Evolutionary conservation across 2,329 filamentous ascomycete genomes (phyloP), one percentile per base, ranked within the genome.

Genomic region (Leptoxyphium fumago): DNA sequence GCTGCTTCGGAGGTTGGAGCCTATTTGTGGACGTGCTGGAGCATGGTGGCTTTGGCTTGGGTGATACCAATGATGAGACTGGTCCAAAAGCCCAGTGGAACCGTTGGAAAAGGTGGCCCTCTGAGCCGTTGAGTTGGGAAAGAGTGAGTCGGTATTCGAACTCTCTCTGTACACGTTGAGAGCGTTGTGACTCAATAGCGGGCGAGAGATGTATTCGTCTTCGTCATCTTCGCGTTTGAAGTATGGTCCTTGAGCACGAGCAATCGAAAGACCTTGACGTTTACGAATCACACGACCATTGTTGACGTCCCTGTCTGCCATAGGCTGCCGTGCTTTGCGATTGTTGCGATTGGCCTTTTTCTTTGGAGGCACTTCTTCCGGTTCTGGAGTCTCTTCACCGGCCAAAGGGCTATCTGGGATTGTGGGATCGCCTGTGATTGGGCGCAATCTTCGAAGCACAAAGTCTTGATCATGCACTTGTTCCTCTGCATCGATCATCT

Each of bases 401-500:
- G 61, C 45, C 52, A 58, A 46, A 48, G 62, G 50, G 38, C 45
- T 50, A 36, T 50, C 52, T 10, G 48, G 50, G 39, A 63, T 60
- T 5, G 65, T 62, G 17, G 63, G 60, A 11, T 64, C 63, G 42
- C 66, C 65, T 15, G 66, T 69, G 46, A 71, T 71, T 32, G 59
- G 53, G 29, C 67, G 61, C 43, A 65, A 57, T 45, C 62, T 62
- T 49, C 65, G 61, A 48, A 68, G 60, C 1, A 58, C 57, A 9
- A 66, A 67, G 28, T 56, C 52, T 11, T 62, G 59, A 29, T 67
- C 67, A 64, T 80, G 81, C 41, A 86, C 74, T 17, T 75, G 65
- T 62, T 87, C 82, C 0, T 64, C 74, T 8, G 78, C 74, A 45
- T 75, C 72, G 29, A 86, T 75, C 2, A 71, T 68, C 49, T 72